A percentile compares a stretch with the other conserved stretches of the same genome.
These are phyloP conservation scores for Smittium culicis DNA, from an alignment of 371 early-diverging fungal genomes.

Conservation along the genomic window DNA sequence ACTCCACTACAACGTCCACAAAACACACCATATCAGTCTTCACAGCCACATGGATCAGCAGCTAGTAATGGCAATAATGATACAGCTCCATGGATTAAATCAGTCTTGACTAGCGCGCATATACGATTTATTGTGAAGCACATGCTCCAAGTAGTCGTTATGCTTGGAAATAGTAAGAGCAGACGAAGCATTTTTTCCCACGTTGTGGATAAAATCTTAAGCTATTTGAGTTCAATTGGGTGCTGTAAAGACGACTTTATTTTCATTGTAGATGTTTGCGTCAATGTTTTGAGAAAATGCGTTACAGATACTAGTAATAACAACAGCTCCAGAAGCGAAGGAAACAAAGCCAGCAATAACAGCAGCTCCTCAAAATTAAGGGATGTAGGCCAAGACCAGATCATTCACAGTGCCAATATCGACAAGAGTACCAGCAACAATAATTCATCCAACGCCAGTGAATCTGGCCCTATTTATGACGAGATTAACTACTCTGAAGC, in stretches of 20 bases:
- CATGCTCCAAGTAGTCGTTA: constrained; percentile 11
- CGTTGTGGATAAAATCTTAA: constrained; percentile 37
- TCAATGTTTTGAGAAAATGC: constrained; percentile 13
- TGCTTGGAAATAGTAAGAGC: constrained; percentile 21
- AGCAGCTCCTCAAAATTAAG: constrained; percentile 12
- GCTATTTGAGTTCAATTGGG: constrained; percentile 25
- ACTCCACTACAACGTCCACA: constrained; percentile 19
- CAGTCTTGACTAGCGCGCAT: constrained; percentile 16
- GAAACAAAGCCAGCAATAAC: no score
- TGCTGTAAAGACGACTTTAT: constrained; percentile 17
- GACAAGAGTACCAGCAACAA: constrained; percentile 11
- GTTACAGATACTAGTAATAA: constrained; percentile 6
- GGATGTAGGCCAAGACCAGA: constrained; percentile 14
- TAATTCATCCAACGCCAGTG: background rate
- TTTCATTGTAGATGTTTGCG: constrained; percentile 13
- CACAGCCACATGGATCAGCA: constrained; percentile 3
- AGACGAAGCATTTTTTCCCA: constrained; percentile 32
- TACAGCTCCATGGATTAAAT: background rate
- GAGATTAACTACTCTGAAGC: background rate
- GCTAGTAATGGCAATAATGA: background rate
- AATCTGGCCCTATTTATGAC: background rate
- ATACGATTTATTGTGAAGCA: constrained; percentile 15
- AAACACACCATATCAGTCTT: background rate
- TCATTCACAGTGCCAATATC: constrained; percentile 14
- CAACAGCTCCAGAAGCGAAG: no score